A percentile compares a stretch with the other conserved stretches of the same genome.
Evolutionary conservation across 208 protist species (phyloP).

Genomic region (Herpetomonas tarakana): DNA sequence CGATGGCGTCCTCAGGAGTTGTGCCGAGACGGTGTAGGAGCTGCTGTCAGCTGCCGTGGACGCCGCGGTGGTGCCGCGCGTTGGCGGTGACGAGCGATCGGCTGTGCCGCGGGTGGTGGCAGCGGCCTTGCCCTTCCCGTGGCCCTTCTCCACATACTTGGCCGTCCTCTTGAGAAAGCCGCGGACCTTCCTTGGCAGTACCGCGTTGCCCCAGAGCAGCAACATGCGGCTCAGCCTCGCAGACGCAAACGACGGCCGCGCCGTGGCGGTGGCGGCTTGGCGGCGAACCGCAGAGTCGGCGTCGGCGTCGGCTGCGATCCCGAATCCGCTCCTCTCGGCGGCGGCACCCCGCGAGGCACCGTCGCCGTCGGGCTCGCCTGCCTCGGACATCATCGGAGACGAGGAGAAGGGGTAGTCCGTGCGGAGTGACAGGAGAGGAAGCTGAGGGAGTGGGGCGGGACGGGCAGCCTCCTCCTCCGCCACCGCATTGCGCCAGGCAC

Average conservation of each 20-base stretch:
- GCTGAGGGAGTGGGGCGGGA: neutral
- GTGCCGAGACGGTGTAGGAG: too few species aligned
- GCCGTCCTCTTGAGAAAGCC: neutral
- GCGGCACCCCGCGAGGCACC: neutral
- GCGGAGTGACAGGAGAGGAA: neutral
- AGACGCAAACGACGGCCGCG: neutral
- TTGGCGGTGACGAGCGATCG: neutral
- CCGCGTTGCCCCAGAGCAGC: neutral
- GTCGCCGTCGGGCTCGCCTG: neutral
- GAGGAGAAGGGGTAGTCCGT: neutral
- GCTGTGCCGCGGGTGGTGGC: neutral
- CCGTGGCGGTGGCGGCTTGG: too few species aligned
- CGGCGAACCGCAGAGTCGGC: too few species aligned
- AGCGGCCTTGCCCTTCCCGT: neutral
- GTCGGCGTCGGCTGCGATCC: too few species aligned
- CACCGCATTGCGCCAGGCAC: neutral
- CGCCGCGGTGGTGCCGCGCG: neutral
- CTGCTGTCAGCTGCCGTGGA: neutral
- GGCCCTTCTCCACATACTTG: neutral
- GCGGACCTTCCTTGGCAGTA: neutral
- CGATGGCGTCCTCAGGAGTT: neutral
- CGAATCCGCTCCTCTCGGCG: too few species aligned
- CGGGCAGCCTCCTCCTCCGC: too few species aligned
- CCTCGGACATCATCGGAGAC: neutral
- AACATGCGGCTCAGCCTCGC: neutral